A percentile compares a stretch with the other conserved stretches of the same genome.
Evolutionary conservation across 129 eudicot genomes (phyloP).

Genomic region (Arctium minus): DNA sequence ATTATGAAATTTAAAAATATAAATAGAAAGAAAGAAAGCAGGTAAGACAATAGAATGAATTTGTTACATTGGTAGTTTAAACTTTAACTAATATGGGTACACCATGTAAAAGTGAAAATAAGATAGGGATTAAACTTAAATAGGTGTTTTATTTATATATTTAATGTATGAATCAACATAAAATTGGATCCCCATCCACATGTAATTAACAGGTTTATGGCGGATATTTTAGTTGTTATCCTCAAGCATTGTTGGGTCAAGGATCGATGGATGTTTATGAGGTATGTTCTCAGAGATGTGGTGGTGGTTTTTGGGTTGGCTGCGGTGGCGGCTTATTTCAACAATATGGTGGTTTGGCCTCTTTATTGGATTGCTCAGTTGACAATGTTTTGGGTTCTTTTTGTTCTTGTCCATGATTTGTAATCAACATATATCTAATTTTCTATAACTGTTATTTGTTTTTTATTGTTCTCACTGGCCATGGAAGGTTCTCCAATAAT

Average conservation of each 20-base stretch:
- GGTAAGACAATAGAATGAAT: no score
- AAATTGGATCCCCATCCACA: no score
- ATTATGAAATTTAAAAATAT: no score
- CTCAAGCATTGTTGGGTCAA: constrained; percentile 95
- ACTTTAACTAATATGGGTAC: no score
- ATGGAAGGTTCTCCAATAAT: constrained; percentile 91
- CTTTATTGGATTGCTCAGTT: constrained; percentile 97
- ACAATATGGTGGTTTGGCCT: constrained; percentile 91
- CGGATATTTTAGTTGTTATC: constrained; percentile 65
- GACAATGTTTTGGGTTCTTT: constrained; percentile 98
- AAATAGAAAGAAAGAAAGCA: no score
- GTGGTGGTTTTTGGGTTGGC: constrained; percentile 81
- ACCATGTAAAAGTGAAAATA: no score
- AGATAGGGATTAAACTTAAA: no score
- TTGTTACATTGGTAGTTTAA: no score
- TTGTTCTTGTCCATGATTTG: constrained; percentile 99
- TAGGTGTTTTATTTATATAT: no score
- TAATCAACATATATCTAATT: constrained; percentile 18
- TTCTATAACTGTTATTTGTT: not conserved
- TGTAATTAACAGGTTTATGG: no score
- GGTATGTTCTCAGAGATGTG: constrained; percentile 83
- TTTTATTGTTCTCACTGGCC: constrained; percentile 55
- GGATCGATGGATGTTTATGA: constrained; percentile 83
- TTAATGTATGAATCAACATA: no score
- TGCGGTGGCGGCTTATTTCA: constrained; percentile 61